Percentiles rank a stretch among this genome's conserved stretches.
Conservation (phyloP, 2,329 filamentous ascomycete species). For the Cercospora berteroae region DNA sequence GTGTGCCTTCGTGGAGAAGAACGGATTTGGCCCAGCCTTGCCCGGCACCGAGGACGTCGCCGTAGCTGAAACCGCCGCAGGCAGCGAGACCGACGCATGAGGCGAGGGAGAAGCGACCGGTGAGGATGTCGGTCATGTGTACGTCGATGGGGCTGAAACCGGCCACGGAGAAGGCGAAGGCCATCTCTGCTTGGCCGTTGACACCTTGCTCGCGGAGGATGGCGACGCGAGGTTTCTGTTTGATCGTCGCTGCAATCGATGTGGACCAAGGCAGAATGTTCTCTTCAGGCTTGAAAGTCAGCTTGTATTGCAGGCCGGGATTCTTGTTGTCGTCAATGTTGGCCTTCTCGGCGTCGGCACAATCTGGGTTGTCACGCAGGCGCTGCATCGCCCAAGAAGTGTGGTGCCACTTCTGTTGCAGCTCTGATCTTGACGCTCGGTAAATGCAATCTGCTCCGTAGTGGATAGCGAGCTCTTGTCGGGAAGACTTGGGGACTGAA, state of each 20-base stretch:
- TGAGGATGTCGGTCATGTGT: slow-evolving; percentile 90
- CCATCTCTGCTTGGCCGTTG: slow-evolving; percentile 96
- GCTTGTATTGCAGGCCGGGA: slow-evolving; percentile 79
- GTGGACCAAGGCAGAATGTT: slow-evolving; percentile 68
- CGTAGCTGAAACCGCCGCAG: slow-evolving; percentile 96
- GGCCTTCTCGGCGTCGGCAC: slow-evolving; percentile 78
- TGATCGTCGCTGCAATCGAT: slow-evolving; percentile 60
- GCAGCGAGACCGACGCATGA: slow-evolving; percentile 86
- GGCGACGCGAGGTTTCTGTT: slow-evolving; percentile 71
- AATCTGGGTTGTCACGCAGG: slow-evolving; percentile 81
- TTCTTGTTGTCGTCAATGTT: slow-evolving; percentile 72
- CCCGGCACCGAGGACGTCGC: slow-evolving; percentile 88
- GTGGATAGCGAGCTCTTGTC: slow-evolving; percentile 75
- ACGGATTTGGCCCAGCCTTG: slow-evolving; percentile 96
- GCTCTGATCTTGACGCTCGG: slow-evolving; percentile 64
- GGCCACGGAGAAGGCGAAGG: slow-evolving; percentile 87
- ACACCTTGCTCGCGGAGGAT: slow-evolving; percentile 94
- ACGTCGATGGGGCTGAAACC: slow-evolving; percentile 91
- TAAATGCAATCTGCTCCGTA: slow-evolving; percentile 68
- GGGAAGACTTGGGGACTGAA: slow-evolving; percentile 64
- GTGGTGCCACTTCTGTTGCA: slow-evolving; percentile 84
- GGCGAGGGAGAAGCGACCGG: slow-evolving; percentile 72
- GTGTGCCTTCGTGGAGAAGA: slow-evolving; percentile 72
- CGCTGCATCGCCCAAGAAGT: slow-evolving; percentile 92
- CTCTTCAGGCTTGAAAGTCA: slow-evolving; percentile 77